Conservation (phyloP, 768 basidiomycete genomes). For the Trametes punicea region DNA sequence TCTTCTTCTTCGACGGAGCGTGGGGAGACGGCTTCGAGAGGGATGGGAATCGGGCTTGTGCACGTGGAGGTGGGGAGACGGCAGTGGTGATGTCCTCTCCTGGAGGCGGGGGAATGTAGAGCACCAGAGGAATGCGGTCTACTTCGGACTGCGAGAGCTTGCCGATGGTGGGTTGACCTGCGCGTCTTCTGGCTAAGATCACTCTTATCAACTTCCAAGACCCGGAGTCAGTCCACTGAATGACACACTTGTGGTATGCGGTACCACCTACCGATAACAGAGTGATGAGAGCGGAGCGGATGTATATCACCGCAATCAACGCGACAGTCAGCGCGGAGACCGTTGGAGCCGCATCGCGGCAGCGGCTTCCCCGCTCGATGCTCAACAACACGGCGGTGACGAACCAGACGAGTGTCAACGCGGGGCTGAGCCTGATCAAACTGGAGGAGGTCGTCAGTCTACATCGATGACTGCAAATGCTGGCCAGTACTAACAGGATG, state of each 20-base stretch:
- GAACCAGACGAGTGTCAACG: slow-evolving; percentile 4
- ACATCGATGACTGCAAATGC: neutral
- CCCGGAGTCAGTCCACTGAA: neutral
- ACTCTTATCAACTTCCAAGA: neutral
- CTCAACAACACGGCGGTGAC: neutral
- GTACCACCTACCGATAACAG: neutral
- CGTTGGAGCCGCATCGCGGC: neutral
- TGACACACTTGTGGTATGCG: no score
- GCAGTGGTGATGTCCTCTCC: neutral
- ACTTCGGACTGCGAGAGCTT: slow-evolving; percentile 14
- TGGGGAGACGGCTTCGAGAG: neutral
- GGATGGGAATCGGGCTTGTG: neutral
- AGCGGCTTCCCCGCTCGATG: slow-evolving; percentile 1
- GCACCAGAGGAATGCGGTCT: slow-evolving; percentile 15
- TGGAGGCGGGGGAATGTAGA: slow-evolving; percentile 15
- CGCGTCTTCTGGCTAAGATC: neutral
- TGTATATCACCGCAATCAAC: slow-evolving; percentile 1
- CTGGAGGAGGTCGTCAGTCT: neutral
- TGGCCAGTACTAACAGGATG: neutral
- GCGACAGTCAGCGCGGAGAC: neutral
- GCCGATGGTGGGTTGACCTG: neutral
- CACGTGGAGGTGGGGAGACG: neutral
- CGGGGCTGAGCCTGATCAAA: slow-evolving; percentile 4
- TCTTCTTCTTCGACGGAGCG: neutral
- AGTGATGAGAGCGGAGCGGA: neutral